Evolutionary conservation across 352 stramenopile species (phyloP).

Genomic region (Globisporangium spinosum): DNA sequence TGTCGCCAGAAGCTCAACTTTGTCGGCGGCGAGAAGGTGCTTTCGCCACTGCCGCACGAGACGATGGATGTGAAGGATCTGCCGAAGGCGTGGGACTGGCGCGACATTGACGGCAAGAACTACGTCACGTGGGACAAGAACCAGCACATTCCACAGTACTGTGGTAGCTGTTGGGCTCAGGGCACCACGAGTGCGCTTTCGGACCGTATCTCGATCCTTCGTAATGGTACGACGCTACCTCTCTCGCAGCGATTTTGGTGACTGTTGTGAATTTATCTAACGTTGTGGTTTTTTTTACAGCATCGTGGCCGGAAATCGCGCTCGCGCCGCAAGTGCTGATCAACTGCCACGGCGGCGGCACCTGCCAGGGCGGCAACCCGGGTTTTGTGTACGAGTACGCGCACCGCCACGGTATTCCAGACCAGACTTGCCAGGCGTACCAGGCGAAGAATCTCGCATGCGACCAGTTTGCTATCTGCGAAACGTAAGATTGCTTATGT

Average conservation of each 20-base stretch:
- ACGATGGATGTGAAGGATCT: slow-evolving; percentile 79
- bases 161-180: slow-evolving; percentile 91
- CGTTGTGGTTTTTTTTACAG: slow-evolving; percentile 19
- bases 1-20: slow-evolving; percentile 72
- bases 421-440: slow-evolving; percentile 92
- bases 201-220: slow-evolving; percentile 89
- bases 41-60: slow-evolving; percentile 67
- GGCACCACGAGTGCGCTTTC: slow-evolving; percentile 86
- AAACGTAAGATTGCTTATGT: slow-evolving; percentile 47
- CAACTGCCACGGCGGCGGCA: slow-evolving; percentile 79
- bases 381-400: slow-evolving; percentile 86
- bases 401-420: slow-evolving; percentile 85
- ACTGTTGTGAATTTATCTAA: background rate
- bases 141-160: slow-evolving; percentile 96
- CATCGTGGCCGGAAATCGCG: slow-evolving; percentile 79
- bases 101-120: slow-evolving; percentile 91
- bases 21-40: slow-evolving; percentile 58
- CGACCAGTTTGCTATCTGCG: slow-evolving; percentile 72
- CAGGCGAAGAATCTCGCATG: slow-evolving; percentile 83
- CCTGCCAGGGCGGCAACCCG: slow-evolving; percentile 77
- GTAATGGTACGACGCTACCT: slow-evolving; percentile 51
- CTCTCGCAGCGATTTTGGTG: background rate
- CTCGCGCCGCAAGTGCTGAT: slow-evolving; percentile 79
- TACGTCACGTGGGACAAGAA: slow-evolving; percentile 98
- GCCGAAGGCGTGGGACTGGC: slow-evolving; percentile 93